Evolutionary conservation across 202 grass and related monocot genomes (phyloP), one percentile per base, ranked within the genome.

Genomic region (Panicum virgatum): DNA sequence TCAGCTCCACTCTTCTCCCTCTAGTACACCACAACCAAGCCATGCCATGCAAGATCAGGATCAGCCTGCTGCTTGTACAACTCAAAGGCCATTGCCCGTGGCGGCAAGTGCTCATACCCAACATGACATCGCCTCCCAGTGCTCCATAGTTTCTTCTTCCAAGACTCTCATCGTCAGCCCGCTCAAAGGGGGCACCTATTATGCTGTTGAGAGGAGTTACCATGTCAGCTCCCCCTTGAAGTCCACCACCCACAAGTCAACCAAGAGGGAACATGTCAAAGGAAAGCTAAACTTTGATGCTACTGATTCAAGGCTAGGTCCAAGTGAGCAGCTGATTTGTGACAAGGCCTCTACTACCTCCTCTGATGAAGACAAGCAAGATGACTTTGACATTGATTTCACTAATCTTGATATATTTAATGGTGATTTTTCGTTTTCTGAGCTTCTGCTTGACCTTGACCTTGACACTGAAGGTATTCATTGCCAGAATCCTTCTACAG

Each of bases 141-240:
- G 90, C 61, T 93, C 95, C 44, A 84, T 95, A 29, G 51, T 98
- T 86, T 92, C 95, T n/a, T n/a, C n/a, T 65, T 97, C 92, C 62
- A 85, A 94, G 86, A 94, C 84, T 57, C 76, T 97, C 43, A 92
- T 93, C 9, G 84, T 93, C 61, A 98, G 92, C 29, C 92, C 92
- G 82, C 83, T 92, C 26, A 94, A 98, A 86, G 73, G 91, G 10
- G 74, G 51, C 11, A 26, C 87, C 69, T 94, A 91, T 45, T 98
- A 90, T 62, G 77, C 95, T 48, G 84, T 98, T 27, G 92, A 93
- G 81, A 88, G 95, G 62, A 98, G 86, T 58, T 98, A 91, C 77
- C 92, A 90, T 80, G 86, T 98, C 63, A 90, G 84, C 82, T 94
- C 95, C 25, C 95, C 95, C 22, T 83, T 86, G 37, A 93, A 94